Evolutionary conservation across 108 stramenopile genomes (phyloP).

Genomic region (Cyclotella cryptica): DNA sequence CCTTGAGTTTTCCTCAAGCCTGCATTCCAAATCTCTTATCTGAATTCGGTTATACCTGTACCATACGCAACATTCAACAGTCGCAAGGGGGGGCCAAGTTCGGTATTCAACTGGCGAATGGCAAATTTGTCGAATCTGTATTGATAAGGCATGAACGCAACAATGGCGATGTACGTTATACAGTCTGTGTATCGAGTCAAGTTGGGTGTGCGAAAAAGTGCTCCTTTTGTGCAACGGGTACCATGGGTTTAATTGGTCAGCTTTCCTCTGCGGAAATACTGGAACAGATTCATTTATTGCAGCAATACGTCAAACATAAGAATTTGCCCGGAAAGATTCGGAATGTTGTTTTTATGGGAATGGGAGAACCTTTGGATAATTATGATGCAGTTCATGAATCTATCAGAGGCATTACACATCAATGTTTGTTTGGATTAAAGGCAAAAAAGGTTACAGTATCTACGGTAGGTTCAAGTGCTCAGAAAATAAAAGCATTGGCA

Average conservation of each 20-base stretch:
- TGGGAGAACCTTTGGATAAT: slow-evolving; percentile 67
- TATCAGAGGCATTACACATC: slow-evolving; percentile 44
- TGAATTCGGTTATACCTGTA: slow-evolving; percentile 15
- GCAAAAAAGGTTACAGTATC: slow-evolving; percentile 58
- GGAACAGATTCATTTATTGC: slow-evolving; percentile 60
- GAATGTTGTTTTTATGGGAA: slow-evolving; percentile 76
- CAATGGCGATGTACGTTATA: slow-evolving; percentile 28
- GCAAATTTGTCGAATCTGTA: slow-evolving; percentile 23
- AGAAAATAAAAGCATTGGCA: slow-evolving; percentile 46
- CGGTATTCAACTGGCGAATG: slow-evolving; percentile 27
- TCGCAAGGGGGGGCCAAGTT: slow-evolving; percentile 24
- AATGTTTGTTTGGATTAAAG: slow-evolving; percentile 48
- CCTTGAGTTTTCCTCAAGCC: slow-evolving; percentile 22
- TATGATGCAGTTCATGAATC: slow-evolving; percentile 53
- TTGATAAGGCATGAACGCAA: background rate
- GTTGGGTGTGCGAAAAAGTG: slow-evolving; percentile 65
- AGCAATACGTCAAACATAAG: slow-evolving; percentile 13
- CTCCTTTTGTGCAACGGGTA: slow-evolving; percentile 63
- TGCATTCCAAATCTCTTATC: slow-evolving; percentile 8
- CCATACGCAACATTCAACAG: slow-evolving; percentile 15
- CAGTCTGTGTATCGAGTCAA: slow-evolving; percentile 63
- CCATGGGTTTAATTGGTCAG: slow-evolving; percentile 56
- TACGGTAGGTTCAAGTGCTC: slow-evolving; percentile 53
- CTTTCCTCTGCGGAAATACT: slow-evolving; percentile 57
- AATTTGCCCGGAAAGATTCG: background rate